Evolutionary conservation across 495 filamentous ascomycete genomes (phyloP).

Genomic region (Chaetomium tenue): DNA sequence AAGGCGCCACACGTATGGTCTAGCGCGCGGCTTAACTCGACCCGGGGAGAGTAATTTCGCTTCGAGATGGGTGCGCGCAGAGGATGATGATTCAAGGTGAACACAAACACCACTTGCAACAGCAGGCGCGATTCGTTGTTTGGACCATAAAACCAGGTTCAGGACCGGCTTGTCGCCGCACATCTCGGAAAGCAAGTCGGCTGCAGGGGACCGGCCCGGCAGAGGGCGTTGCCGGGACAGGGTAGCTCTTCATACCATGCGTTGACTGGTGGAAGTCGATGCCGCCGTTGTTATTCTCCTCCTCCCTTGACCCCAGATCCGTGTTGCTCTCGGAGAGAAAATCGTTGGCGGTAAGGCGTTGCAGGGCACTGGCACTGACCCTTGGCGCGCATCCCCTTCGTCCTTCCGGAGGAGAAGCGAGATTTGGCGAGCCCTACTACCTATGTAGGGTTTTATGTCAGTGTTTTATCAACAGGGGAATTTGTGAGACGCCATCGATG

Average conservation of each 20-base stretch:
- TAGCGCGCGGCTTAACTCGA: not conserved
- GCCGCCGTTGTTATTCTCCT: not conserved
- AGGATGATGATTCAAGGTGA: not conserved
- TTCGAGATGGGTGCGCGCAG: not conserved
- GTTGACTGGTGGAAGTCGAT: slow-evolving; percentile 3
- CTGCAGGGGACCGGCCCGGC: not conserved
- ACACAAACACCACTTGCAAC: not conserved
- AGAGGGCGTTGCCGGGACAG: not conserved
- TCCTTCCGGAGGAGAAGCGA: slow-evolving; percentile 2
- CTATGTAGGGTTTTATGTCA: too few relatives aligned
- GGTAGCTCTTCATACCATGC: not conserved
- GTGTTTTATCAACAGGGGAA: not conserved
- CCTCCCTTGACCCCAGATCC: not conserved
- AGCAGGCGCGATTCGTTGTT: not conserved
- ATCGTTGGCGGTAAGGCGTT: slow-evolving; percentile 14
- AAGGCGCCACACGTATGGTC: not conserved
- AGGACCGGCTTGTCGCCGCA: not conserved
- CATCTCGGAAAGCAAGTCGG: not conserved
- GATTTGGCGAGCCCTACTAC: not conserved
- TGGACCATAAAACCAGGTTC: not conserved
- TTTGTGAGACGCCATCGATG: not conserved
- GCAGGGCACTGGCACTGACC: not conserved
- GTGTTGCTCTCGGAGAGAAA: slow-evolving; percentile 20
- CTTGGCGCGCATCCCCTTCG: not conserved
- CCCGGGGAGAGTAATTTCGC: not conserved